A percentile compares a stretch with the other conserved stretches of the same genome.
These are phyloP conservation scores for Knoxia roxburghii DNA, from an alignment of 257 asterid genomes.

Conservation along the genomic window DNA sequence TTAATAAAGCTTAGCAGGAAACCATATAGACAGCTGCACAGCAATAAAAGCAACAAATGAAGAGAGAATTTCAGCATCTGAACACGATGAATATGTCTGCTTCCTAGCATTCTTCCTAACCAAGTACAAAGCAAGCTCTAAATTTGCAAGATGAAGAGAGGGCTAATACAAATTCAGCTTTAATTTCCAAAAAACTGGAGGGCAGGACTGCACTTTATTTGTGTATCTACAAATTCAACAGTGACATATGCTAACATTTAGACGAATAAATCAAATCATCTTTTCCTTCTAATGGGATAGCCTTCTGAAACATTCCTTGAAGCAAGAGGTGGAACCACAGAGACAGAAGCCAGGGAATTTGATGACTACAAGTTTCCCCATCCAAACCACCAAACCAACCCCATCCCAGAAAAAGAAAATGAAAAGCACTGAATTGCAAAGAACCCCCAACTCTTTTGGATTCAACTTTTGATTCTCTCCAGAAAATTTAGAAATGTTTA, in stretches of 20 bases:
- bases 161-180: background rate
- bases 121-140: background rate
- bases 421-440: background rate
- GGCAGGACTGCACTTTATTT: background rate
- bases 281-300: background rate
- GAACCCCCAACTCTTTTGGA: background rate
- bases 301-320: background rate
- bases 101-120: background rate
- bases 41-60: background rate
- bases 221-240: background rate
- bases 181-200: background rate
- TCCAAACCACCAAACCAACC: too few species aligned
- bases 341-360: background rate
- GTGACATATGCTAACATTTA: too few species aligned
- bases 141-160: background rate
- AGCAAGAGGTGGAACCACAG: background rate
- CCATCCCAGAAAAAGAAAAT: background rate
- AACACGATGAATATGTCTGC: background rate
- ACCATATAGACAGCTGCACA: too few species aligned
- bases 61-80: background rate
- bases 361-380: background rate
- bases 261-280: too few species aligned
- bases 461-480: background rate
- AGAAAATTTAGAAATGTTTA: background rate
- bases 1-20: background rate